Evolutionary conservation across 2,329 filamentous ascomycete species (phyloP).

Genomic region (Exophiala alcalophila): DNA sequence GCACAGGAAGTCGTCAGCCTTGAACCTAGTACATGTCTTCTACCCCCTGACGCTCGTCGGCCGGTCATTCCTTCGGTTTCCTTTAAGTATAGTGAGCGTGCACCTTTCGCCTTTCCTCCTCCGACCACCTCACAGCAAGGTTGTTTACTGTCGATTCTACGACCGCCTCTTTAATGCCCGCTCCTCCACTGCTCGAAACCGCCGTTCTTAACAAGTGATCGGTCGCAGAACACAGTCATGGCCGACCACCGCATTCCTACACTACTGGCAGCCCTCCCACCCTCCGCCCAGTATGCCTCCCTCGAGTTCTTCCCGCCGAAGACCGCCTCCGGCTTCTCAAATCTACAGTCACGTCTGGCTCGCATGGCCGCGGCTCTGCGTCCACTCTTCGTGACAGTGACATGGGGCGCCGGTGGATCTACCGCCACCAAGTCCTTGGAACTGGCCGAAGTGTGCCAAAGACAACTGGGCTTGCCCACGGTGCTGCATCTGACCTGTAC

Average conservation of each 20-base stretch:
- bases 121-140: too few relatives aligned
- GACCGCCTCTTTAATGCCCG: too few relatives aligned
- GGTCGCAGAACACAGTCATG: too few relatives aligned
- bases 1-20: too few relatives aligned
- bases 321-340: constrained; percentile 91
- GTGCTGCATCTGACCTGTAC: constrained; percentile 96
- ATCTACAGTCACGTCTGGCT: constrained; percentile 86
- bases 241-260: constrained; percentile 30
- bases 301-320: constrained; percentile 99
- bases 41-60: too few relatives aligned
- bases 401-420: constrained; percentile 94
- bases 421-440: constrained; percentile 89
- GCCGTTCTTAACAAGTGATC: too few relatives aligned
- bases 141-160: too few relatives aligned
- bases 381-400: constrained; percentile 93
- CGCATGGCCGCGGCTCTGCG: constrained; percentile 90
- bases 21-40: too few relatives aligned
- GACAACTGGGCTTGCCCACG: constrained; percentile 86
- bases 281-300: constrained; percentile 82
- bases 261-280: constrained; percentile 58
- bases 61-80: too few relatives aligned
- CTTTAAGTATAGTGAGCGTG: too few relatives aligned
- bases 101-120: too few relatives aligned
- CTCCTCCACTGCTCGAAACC: too few relatives aligned
- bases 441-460: constrained; percentile 90